Evolutionary conservation across 2,329 filamentous ascomycete genomes (phyloP), one percentile per base, ranked within the genome.

Genomic region (Chaetomiaceae sp.): DNA sequence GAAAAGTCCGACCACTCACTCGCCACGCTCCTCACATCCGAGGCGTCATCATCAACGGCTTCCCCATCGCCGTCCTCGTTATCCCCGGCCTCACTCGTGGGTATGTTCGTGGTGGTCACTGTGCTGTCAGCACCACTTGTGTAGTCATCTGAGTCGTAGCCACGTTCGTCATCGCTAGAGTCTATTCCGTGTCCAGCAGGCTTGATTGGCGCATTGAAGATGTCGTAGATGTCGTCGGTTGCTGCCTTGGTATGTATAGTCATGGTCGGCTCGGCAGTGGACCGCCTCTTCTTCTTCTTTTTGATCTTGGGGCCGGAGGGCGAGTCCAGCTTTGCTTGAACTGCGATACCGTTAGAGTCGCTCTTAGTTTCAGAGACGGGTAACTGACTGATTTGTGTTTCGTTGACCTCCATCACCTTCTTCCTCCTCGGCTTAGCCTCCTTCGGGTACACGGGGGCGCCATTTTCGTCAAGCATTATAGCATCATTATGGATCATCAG

Each of bases 181-280:
- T 70, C 68, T 1, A 60, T 56, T 22, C 66, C 65, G 50, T 42
- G 32, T 14, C n/a, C 22, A 6, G 55, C 62, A 43, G 64, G 51
- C 46, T 69, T 67, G 17, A 91, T 65, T 2, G 93, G 91, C 48
- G 93, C 86, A 60, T 93, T 97, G 68, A 97, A 98, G 38, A 98
- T 88, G 48, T 89, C 89, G 60, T 97, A 97, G 42, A 98, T 96
- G 57, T 98, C 93, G 57, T 97, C 90, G 52, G 91, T 96, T 4
- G 93, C 93, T 54, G 93, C 91, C 58, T 81, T 87, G 11, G 93
- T 98, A 62, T 97, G 89, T 55, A 98, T 79, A 1, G 93, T 98
- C 90, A 98, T 96, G 2, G 93, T 98, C n/a, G 90, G 87, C 65
- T 97, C 91, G 42, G 76, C 71, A 2, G 66, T 65, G 57, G 57